A percentile compares a stretch with the other conserved stretches of the same genome.
Evolutionary conservation across 257 asterid species (phyloP).

Genomic region (Galeopsis tetrahit): DNA sequence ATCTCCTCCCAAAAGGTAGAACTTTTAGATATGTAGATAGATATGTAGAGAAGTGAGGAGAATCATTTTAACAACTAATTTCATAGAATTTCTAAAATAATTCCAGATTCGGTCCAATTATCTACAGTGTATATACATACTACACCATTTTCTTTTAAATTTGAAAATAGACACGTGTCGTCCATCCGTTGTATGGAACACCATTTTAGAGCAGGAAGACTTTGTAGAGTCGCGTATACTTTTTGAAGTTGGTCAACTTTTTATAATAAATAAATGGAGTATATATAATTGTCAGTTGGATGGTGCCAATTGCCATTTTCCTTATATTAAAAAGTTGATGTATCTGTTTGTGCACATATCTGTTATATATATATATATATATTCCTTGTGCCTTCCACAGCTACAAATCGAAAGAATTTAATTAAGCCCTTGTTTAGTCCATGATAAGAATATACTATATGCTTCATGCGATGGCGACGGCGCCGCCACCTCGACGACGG

Average conservation of each 20-base stretch:
- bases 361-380: background rate
- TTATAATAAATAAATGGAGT: background rate
- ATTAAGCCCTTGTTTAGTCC: background rate
- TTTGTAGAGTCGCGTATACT: background rate
- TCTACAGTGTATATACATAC: no score
- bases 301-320: background rate
- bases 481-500: slow-evolving; percentile 29
- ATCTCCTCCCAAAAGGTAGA: no score
- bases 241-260: background rate
- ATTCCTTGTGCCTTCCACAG: background rate
- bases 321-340: background rate
- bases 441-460: background rate
- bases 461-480: slow-evolving; percentile 30
- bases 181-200: no score
- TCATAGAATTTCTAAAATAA: no score
- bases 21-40: no score
- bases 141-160: no score
- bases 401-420: background rate
- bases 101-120: no score
- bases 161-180: no score
- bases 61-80: no score
- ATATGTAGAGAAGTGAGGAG: no score
- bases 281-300: background rate
- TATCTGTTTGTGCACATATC: background rate
- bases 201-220: background rate